Base-by-base conservation (phyloP, 371 early-diverging fungal species). In the Parasitella parasitica region DNA sequence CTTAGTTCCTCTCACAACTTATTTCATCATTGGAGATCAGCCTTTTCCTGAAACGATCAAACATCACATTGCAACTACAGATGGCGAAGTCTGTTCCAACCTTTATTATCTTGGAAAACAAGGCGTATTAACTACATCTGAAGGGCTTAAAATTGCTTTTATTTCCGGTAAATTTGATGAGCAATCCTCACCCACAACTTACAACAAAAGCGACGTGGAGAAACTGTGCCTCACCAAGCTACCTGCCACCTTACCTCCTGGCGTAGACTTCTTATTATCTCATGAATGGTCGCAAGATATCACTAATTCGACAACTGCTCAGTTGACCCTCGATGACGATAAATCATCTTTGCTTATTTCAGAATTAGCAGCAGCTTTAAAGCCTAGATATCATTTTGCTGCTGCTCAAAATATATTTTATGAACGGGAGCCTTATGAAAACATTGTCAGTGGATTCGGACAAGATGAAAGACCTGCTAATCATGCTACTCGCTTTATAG, bases 381-480 rank as follows among this genome's bases (percentile, higher is more conserved):
- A 90, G 64, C 97, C 97, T 6, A 80, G 94, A 35, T 97, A 96
- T 70, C 94, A 94, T 66, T 94, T 97, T 82, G 89, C 93, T 8
- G 67, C 88, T 0, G 74, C 85, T 1, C 86, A 84, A 60, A 69
- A 70, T 20, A 46, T 70, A 12, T 95, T 94, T 66, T 92, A 83
- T 61, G 95, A 97, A 75, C 78, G 96, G 6, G 89, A 90, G 46
- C 96, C 97, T 13, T 96, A 90, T 73, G 73, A 69, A 51, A 91
- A 93, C 67, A 71, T 67, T 43, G 20, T 60, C 6, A 64, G 69
- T 46, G 78, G 71, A 26, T 66, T 76, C 41, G 80, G 74, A 11
- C 70, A 58, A 9, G 34, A 88, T 74, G 77, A 78, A 50, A 61
- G 69, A 60, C 43, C 55, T 0, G 87, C 83, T 0, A 71, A 69